phyloP scores from a whole-genome alignment of 768 basidiomycete species.

The Pisolithus albus region DNA sequence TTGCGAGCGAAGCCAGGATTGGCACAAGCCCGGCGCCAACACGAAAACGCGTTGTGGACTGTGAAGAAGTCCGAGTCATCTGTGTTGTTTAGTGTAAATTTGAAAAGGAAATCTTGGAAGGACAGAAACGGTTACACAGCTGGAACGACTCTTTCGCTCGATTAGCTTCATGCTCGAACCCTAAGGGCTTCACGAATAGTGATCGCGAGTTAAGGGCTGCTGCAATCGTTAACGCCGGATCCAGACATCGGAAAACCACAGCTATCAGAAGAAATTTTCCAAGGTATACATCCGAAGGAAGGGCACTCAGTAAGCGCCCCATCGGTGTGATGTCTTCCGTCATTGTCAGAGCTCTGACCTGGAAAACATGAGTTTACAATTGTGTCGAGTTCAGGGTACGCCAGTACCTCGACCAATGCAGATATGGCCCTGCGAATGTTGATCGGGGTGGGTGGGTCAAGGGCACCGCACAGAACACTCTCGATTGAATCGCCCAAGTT shows the following conservation, averaged over 20 bases:
- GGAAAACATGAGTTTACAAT: slow-evolving; percentile 1
- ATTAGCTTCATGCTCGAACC: slow-evolving; percentile 81
- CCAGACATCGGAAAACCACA: slow-evolving; percentile 80
- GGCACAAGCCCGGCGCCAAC: slow-evolving; percentile 73
- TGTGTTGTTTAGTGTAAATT: slow-evolving; percentile 23
- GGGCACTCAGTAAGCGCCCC: slow-evolving; percentile 81
- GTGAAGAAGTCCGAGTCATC: slow-evolving; percentile 96
- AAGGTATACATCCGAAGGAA: slow-evolving; percentile 93
- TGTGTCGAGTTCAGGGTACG: not conserved
- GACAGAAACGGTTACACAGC: slow-evolving; percentile 42
- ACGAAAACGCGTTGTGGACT: slow-evolving; percentile 81
- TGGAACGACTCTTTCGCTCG: slow-evolving; percentile 76
- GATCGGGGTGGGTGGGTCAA: slow-evolving; percentile 80
- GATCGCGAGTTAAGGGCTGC: slow-evolving; percentile 90
- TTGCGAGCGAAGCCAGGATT: slow-evolving; percentile 57
- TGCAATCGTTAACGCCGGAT: slow-evolving; percentile 94
- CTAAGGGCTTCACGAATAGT: slow-evolving; percentile 86
- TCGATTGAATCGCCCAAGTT: slow-evolving; percentile 82
- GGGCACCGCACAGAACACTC: slow-evolving; percentile 76
- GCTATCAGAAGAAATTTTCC: slow-evolving; percentile 89
- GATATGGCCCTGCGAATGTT: slow-evolving; percentile 90
- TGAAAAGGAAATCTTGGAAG: not conserved
- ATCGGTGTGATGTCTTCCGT: slow-evolving; percentile 91
- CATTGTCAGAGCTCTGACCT: slow-evolving; percentile 82
- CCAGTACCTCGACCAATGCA: slow-evolving; percentile 76